phyloP scores from a whole-genome alignment of 768 basidiomycete genomes.

The Lentinus brumalis region DNA sequence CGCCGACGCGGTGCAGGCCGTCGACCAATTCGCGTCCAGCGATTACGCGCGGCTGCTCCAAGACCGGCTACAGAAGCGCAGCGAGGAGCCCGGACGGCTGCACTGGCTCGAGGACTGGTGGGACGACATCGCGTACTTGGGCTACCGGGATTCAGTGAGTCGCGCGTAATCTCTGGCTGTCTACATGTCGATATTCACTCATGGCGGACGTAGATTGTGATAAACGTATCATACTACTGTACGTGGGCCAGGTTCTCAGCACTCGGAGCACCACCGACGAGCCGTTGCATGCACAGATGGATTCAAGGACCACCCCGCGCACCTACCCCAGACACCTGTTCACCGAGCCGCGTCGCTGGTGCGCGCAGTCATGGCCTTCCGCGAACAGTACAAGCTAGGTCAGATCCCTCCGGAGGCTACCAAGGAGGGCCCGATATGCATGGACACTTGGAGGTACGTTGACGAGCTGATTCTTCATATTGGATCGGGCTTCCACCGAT shows the following conservation, averaged over 20 bases:
- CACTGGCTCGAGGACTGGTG: conserved; percentile 97
- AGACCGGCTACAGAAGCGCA: conserved; percentile 55
- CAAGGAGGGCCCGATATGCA: conserved; percentile 74
- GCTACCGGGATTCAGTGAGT: conserved; percentile 82
- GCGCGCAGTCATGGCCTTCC: conserved; percentile 73
- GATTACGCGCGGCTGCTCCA: conserved; percentile 58
- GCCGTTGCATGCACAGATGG: conserved; percentile 55
- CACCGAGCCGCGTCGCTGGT: conserved; percentile 73
- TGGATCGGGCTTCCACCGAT: too few species aligned
- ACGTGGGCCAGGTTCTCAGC: conserved; percentile 8
- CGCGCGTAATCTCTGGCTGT: background rate
- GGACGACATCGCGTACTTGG: conserved; percentile 83
- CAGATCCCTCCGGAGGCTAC: conserved; percentile 63
- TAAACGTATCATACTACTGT: conserved; percentile 97
- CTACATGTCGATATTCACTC: background rate
- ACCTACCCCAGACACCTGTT: conserved; percentile 57
- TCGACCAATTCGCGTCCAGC: conserved; percentile 60
- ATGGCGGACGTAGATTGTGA: conserved; percentile 55
- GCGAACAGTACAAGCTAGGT: conserved; percentile 68
- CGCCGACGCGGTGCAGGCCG: conserved; percentile 53
- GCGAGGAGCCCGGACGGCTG: conserved; percentile 46
- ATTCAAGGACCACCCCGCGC: conserved; percentile 65
- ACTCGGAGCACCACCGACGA: background rate
- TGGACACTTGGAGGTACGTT: conserved; percentile 81
- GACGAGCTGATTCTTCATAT: too few species aligned